Evolutionary conservation across 2,329 filamentous ascomycete genomes (phyloP), one percentile per base, ranked within the genome.

Genomic region (Orbilia quercus): DNA sequence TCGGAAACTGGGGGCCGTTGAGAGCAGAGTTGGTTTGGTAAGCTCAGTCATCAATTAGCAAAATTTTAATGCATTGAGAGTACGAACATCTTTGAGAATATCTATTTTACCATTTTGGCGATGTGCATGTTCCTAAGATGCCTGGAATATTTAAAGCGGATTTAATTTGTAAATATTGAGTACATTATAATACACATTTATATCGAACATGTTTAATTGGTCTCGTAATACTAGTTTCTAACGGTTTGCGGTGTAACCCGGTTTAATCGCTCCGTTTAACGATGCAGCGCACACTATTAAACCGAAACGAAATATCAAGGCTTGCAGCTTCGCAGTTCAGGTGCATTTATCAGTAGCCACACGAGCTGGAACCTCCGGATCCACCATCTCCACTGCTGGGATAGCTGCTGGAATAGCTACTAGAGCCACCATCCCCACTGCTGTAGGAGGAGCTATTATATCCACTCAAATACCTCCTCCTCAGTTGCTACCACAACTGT

Each of bases 11-110:
- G 20, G 59, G 59, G 14, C 22, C 18, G 18, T 34, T 72, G n/a
- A 65, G 23, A n/a, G 53, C 40, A 6, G 67, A 72, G 44, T 22
- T 72, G 20, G 25, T 65, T 6, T 72, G 67, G 67, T 72, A 50
- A 20, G 31, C 40, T 11, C 16, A 1, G 22, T 9, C 9, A 31
- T 31, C 9, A 9, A 31, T 4, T 4, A 31, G 28, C 28, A 31
- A 31, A 31, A 9, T 9, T 9, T 4, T 31, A 31, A 31, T 31
- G 28, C 28, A 31, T 4, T 31, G 9, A 31, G 28, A 31, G 28
- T 9, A 5, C 9, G 4, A 31, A 9, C 28, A 9, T 9, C 28
- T 31, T 31, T 9, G 28, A 31, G n/a, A n/a, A n/a, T n/a, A n/a
- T n/a, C n/a, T n/a, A 31, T 31, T 5, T 31, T 31, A 9, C 28